A percentile compares a stretch with the other conserved stretches of the same genome.
phyloP scores from a whole-genome alignment of 192 early-diverging fungal genomes.

The Piromyces finnis region DNA sequence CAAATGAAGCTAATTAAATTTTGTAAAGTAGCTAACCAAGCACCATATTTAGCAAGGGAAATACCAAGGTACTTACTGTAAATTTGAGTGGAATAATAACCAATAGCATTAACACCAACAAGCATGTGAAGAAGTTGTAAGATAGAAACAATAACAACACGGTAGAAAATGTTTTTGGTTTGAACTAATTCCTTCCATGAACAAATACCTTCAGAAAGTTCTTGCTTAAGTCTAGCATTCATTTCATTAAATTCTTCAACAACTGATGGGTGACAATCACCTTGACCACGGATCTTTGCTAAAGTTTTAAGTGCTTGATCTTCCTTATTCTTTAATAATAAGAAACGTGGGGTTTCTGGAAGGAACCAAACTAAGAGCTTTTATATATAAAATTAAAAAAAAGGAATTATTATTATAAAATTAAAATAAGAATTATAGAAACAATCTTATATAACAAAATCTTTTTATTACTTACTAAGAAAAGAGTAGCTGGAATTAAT shows the following conservation, averaged over 20 bases:
- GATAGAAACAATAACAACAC: not conserved
- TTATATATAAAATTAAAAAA: too few relatives aligned
- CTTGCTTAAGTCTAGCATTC: not conserved
- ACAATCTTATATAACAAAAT: too few relatives aligned
- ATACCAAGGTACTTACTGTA: not conserved
- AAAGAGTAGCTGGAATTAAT: not conserved
- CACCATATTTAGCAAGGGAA: not conserved
- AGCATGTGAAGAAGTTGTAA: not conserved
- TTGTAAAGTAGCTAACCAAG: not conserved
- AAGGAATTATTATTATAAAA: too few relatives aligned
- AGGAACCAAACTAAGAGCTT: not conserved
- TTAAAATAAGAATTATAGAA: too few relatives aligned
- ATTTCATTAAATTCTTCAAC: not conserved
- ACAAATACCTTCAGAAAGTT: not conserved
- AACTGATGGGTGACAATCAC: not conserved
- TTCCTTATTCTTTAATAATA: not conserved
- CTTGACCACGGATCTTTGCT: not conserved
- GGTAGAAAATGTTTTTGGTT: not conserved
- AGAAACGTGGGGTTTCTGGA: not conserved
- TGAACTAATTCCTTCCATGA: not conserved
- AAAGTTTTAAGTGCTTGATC: not conserved
- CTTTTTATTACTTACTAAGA: not conserved
- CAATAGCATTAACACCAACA: not conserved
- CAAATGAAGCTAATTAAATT: not conserved
- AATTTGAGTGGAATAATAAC: not conserved